Percentiles rank a stretch among this genome's conserved stretches.
phyloP scores from a whole-genome alignment of 2,329 filamentous ascomycete species.

The Alternaria burnsii region DNA sequence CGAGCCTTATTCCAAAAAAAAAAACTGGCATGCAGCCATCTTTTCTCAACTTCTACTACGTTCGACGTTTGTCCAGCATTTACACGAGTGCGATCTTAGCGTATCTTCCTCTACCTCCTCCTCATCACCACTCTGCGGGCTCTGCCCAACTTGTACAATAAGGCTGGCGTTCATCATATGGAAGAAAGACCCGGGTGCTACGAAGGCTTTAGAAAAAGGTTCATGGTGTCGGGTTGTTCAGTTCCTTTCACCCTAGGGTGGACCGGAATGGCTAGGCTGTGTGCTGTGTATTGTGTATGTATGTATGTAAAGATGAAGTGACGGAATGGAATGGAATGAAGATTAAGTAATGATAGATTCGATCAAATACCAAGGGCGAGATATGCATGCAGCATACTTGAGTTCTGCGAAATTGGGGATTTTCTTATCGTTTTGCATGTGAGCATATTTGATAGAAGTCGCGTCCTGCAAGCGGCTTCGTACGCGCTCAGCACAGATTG shows the following conservation, averaged over 20 bases:
- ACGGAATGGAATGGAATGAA: conserved; percentile 12
- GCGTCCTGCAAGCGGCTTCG: too few species aligned
- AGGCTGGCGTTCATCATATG: conserved; percentile 19
- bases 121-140: conserved; percentile 29
- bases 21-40: background rate
- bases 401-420: background rate
- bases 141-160: conserved; percentile 28
- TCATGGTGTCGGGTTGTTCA: conserved; percentile 10
- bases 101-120: conserved; percentile 5
- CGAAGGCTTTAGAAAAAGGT: conserved; percentile 7
- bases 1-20: background rate
- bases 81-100: conserved; percentile 21
- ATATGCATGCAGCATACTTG: background rate
- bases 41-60: conserved; percentile 15
- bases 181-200: conserved; percentile 3
- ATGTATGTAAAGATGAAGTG: conserved; percentile 15
- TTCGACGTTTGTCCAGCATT: conserved; percentile 23
- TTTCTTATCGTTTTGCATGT: background rate
- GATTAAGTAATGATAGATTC: conserved; percentile 10
- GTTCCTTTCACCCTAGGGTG: background rate
- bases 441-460: too few species aligned
- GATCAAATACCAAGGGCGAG: background rate
- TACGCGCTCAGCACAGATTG: too few species aligned
- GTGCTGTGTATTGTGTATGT: conserved; percentile 13
- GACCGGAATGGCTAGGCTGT: background rate